Evolutionary conservation across 352 stramenopile genomes (phyloP).

Genomic region (Phytophthora tentaculata): DNA sequence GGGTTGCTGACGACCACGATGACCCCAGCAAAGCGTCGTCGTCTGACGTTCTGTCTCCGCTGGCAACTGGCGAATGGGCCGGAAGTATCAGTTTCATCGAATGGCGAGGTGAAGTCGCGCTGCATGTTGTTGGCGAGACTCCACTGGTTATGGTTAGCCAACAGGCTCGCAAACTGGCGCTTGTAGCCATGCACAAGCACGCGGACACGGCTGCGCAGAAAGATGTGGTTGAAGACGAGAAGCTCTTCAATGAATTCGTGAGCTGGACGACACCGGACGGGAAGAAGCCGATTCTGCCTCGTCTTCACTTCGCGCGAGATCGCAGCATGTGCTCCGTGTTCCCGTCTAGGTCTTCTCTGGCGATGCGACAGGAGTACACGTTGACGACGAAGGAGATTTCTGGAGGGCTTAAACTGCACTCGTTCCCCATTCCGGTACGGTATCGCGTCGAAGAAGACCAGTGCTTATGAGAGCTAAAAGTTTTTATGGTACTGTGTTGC

Average conservation of each 20-base stretch:
- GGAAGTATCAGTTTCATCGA: constrained; percentile 89
- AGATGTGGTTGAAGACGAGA: constrained; percentile 73
- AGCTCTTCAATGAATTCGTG: constrained; percentile 86
- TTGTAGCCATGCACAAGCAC: constrained; percentile 70
- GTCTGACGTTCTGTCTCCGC: constrained; percentile 46
- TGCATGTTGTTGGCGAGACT: constrained; percentile 76
- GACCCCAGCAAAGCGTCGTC: constrained; percentile 22
- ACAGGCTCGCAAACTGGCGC: constrained; percentile 77
- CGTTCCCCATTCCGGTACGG: constrained; percentile 82
- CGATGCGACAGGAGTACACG: constrained; percentile 82
- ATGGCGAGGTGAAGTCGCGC: constrained; percentile 78
- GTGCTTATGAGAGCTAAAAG: constrained; percentile 7
- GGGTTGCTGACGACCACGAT: constrained; percentile 31
- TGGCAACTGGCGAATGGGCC: constrained; percentile 73
- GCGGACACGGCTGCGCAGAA: constrained; percentile 30
- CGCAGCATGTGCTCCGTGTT: constrained; percentile 78
- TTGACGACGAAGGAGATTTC: constrained; percentile 90
- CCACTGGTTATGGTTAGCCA: constrained; percentile 83
- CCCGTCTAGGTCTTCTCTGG: constrained; percentile 49
- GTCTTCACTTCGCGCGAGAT: constrained; percentile 79
- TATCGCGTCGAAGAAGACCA: too few species aligned
- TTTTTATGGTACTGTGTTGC: constrained; percentile 6
- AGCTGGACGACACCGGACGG: constrained; percentile 71
- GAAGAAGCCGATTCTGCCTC: constrained; percentile 69
- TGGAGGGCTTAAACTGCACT: constrained; percentile 73